Evolutionary conservation across 176 grass and related monocot species (phyloP), one percentile per base, ranked within the genome.

Genomic region (Melocanna baccifera): DNA sequence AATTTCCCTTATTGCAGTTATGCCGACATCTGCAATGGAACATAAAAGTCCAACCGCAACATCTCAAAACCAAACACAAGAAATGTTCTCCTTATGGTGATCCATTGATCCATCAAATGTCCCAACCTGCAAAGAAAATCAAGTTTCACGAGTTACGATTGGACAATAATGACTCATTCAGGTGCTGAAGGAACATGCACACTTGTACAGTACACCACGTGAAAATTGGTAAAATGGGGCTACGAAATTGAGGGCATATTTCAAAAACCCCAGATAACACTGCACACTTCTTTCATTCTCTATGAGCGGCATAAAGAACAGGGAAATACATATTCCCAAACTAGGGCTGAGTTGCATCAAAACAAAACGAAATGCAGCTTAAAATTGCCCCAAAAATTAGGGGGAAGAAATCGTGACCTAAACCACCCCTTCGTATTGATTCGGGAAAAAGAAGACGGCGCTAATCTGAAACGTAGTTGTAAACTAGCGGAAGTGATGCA

Each of bases 71-170:
- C 47, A 50, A 50, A 52, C 50, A 19, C 50, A 19, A 37, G 19
- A 74, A 74, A 63, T 14, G 62, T 64, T 74, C 81, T 63, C 28
- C 56, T 25, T 45, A 62, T 74, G 69, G 18, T 39, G 81, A 47
- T 29, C 56, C 69, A 39, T 50, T 64, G 7, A 25, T 37, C 41
- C 56, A 48, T 45, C 55, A 47, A 50, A 30, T 56, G 29, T 63
- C 69, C 12, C 69, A 73, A 48, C 30, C 48, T 61, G 34, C 34
- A 55, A 41, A 19, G 22, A 25, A 26, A 26, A 69, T 7, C 13
- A 12, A 19, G 64, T 53, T 55, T 64, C 61, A 67, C 77, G 16
- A 25, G 36, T 58, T 45, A 25, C 43, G 19, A 46, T 29, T 57
- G 22, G 58, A 55, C 55, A 63, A 43, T 8, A 76, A 58, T 9